Evolutionary conservation across 495 filamentous ascomycete species (phyloP).

Genomic region (Cercophora sp.): DNA sequence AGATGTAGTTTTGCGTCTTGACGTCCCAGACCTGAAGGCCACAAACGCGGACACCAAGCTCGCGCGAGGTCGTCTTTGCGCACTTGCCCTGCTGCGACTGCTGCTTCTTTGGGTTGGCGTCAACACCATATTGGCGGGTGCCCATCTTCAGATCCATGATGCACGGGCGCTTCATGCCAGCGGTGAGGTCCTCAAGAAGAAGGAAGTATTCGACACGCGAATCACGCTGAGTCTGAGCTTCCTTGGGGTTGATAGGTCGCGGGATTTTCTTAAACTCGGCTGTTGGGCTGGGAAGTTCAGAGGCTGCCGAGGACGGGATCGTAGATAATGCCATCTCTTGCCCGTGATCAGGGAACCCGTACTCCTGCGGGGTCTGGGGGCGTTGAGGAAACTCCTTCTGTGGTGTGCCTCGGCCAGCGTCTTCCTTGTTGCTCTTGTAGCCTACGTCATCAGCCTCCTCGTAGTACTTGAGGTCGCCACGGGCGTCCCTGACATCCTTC

Average conservation of each 20-base stretch:
- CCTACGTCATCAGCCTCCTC: conserved; percentile 73
- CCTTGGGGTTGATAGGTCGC: conserved; percentile 64
- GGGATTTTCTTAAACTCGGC: conserved; percentile 37
- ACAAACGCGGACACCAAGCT: conserved; percentile 89
- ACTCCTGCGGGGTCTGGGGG: not conserved
- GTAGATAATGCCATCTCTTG: conserved; percentile 10
- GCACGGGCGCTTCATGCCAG: conserved; percentile 93
- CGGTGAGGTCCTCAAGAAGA: conserved; percentile 92
- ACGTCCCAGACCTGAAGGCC: conserved; percentile 96
- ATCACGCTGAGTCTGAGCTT: conserved; percentile 63
- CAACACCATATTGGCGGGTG: conserved; percentile 96
- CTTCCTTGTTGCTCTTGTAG: conserved; percentile 72
- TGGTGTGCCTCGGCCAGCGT: not conserved
- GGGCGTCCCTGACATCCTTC: conserved; percentile 55
- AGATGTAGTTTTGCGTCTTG: conserved; percentile 74
- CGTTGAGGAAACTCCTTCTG: not conserved
- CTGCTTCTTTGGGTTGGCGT: conserved; percentile 86
- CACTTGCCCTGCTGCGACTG: conserved; percentile 91
- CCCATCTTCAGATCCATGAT: conserved; percentile 99
- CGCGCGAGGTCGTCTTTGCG: conserved; percentile 82
- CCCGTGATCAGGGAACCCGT: not conserved
- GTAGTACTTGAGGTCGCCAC: conserved; percentile 74
- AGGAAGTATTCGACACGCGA: conserved; percentile 85
- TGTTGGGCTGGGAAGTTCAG: conserved; percentile 24
- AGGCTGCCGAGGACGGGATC: conserved; percentile 23